Base-by-base conservation (phyloP, 345 rosid species). In the Boechera divaricarpa region DNA sequence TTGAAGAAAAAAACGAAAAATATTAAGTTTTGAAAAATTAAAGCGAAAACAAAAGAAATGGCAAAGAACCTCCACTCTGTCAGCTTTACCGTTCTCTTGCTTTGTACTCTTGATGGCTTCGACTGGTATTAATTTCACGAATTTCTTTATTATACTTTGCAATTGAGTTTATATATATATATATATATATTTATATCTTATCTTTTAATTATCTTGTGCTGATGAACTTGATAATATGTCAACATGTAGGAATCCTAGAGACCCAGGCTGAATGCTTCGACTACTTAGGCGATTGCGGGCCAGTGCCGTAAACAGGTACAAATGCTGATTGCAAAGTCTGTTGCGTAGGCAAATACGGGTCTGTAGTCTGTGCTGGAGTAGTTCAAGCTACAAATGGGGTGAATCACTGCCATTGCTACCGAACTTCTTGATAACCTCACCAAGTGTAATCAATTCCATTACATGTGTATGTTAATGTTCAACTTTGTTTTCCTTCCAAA, bases 61-160 rank as follows among this genome's bases (percentile, higher is more conserved):
- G 59, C 71, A 49, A 67, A 67, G 59, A 67, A 35, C 1, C 28
- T 26, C 28, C 1, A 26, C 28, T 26, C 28, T 26, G 15, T 38
- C 36, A 33, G 59, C 21, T 51, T 67, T 48, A 67, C 13, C 2
- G 21, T 67, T 24, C 48, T 67, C 24, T 67, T 52, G 48, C 0
- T n/a, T 67, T 52, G 60, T 67, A 4, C 24, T 67, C 15, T 26
- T 52, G 48, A 4, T 11, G 61, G 72, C 47, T 36, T 68, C 72
- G 1, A 52, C 49, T 0, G 72, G 72, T 68, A 67, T 6, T 51
- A 10, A 11, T 33, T 21, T 35, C 13, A 35, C 3, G 2, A 67
- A 0, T 4, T 0, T 16, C 16, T 16, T 16, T 16, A 16, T 16
- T 16, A 16, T 16, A 16, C 16, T 16, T 16, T 16, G 16, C 16